Percentiles rank a stretch among this genome's conserved stretches.
These are phyloP conservation scores for Sinapis alba DNA, from an alignment of 441 rosid genomes.

Conservation along the genomic window DNA sequence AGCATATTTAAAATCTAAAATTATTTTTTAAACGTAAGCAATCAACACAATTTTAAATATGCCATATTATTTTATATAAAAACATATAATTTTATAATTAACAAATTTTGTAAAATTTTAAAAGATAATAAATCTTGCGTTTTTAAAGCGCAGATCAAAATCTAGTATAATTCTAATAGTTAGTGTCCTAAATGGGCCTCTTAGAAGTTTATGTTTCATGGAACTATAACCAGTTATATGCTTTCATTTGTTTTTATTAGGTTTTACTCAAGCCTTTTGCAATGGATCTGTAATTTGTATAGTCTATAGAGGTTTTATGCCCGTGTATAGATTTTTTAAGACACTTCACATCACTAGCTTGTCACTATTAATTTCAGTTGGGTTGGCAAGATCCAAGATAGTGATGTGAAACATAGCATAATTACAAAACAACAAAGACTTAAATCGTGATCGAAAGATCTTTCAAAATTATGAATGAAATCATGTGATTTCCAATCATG, in stretches of 20 bases:
- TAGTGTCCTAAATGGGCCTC: neutral
- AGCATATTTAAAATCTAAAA: no score
- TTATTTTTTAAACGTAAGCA: no score
- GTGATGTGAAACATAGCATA: constrained; percentile 10
- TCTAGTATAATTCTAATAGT: no score
- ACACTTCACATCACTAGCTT: constrained; percentile 21
- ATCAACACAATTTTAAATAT: no score
- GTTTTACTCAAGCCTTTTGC: neutral
- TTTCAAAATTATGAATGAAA: neutral
- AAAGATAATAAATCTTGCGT: no score
- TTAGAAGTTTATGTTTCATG: neutral
- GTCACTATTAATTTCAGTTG: constrained; percentile 19
- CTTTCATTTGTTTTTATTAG: neutral
- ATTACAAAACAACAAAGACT: neutral
- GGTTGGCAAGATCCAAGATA: constrained; percentile 25
- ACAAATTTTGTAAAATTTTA: no score
- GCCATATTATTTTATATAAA: no score
- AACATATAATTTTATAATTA: no score
- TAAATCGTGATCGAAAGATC: neutral
- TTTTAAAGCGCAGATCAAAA: no score
- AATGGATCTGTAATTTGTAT: neutral
- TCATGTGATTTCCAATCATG: neutral
- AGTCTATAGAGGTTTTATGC: neutral
- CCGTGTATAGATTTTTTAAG: neutral
- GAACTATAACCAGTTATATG: neutral